phyloP scores from a whole-genome alignment of 202 grass and related monocot species.

The Schoenoplectus tabernaemontani region DNA sequence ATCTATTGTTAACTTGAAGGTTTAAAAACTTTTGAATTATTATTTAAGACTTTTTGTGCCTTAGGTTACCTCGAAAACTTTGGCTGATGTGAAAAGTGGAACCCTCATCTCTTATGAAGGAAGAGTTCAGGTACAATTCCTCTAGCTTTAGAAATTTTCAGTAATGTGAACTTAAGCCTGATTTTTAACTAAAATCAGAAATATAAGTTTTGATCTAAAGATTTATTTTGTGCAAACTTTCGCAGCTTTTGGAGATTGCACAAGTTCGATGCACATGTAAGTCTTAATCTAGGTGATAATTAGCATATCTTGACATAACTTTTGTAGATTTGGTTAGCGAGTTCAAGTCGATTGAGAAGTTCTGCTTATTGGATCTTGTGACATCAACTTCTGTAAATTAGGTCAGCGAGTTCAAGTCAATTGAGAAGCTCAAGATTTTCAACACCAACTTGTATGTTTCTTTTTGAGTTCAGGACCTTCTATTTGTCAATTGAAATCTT shows the following conservation, averaged over 20 bases:
- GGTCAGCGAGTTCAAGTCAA: slow-evolving; percentile 90
- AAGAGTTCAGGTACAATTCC: slow-evolving; percentile 66
- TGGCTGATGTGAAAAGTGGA: slow-evolving; percentile 97
- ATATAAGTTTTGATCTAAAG: background rate
- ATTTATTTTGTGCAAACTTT: slow-evolving; percentile 19
- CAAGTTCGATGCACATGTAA: slow-evolving; percentile 90
- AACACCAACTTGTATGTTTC: slow-evolving; percentile 81
- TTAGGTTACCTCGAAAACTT: slow-evolving; percentile 98
- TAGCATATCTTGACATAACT: background rate
- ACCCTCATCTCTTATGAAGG: slow-evolving; percentile 98
- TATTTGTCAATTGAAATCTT: background rate
- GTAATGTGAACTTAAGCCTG: background rate
- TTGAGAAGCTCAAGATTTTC: slow-evolving; percentile 99
- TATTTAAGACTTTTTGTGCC: too few relatives aligned
- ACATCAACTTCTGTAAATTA: slow-evolving; percentile 19
- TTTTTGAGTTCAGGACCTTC: background rate
- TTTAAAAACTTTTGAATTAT: too few relatives aligned
- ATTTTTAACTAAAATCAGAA: background rate
- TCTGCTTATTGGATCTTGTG: background rate
- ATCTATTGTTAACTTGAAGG: too few relatives aligned
- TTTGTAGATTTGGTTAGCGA: too few relatives aligned
- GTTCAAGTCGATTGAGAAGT: too few relatives aligned
- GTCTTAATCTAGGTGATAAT: slow-evolving; percentile 4
- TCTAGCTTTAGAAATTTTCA: background rate
- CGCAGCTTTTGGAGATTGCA: slow-evolving; percentile 90